Percentiles rank a stretch among this genome's conserved stretches.
Evolutionary conservation across 2,329 filamentous ascomycete species (phyloP).

Genomic region (Aspergillus viridinutans): DNA sequence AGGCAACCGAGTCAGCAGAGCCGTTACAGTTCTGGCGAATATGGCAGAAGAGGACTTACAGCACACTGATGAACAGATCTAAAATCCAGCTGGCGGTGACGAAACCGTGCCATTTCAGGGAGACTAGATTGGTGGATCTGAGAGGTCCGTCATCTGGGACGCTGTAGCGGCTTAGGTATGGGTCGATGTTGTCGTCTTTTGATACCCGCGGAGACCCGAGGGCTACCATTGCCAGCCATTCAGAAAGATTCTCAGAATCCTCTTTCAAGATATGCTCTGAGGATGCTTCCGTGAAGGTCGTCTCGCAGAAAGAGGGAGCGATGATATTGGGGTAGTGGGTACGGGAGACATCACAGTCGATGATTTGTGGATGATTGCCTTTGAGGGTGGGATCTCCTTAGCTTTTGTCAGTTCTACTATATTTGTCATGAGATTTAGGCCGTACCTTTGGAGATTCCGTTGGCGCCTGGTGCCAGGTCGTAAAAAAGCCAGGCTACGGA

Average conservation of each 20-base stretch:
- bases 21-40: neutral
- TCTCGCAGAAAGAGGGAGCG: slow-evolving; percentile 29
- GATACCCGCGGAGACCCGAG: slow-evolving; percentile 38
- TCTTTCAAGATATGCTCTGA: slow-evolving; percentile 55
- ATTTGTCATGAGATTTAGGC: neutral
- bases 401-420: slow-evolving; percentile 2
- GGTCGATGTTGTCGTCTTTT: slow-evolving; percentile 36
- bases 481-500: slow-evolving; percentile 75
- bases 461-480: slow-evolving; percentile 45
- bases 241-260: slow-evolving; percentile 52
- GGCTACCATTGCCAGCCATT: slow-evolving; percentile 60
- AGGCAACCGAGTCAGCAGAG: slow-evolving; percentile 9
- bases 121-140: slow-evolving; percentile 27
- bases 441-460: slow-evolving; percentile 39
- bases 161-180: slow-evolving; percentile 42
- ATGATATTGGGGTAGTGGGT: slow-evolving; percentile 24
- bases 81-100: slow-evolving; percentile 39
- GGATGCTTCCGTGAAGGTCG: slow-evolving; percentile 22
- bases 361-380: slow-evolving; percentile 35
- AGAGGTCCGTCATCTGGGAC: slow-evolving; percentile 30
- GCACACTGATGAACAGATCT: slow-evolving; percentile 29
- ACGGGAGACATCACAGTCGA: slow-evolving; percentile 24
- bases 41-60: slow-evolving; percentile 28
- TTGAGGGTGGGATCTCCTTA: slow-evolving; percentile 33
- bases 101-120: slow-evolving; percentile 42